Conservation (phyloP, 495 filamentous ascomycete species). For the Diplogelasinospora grovesii region DNA sequence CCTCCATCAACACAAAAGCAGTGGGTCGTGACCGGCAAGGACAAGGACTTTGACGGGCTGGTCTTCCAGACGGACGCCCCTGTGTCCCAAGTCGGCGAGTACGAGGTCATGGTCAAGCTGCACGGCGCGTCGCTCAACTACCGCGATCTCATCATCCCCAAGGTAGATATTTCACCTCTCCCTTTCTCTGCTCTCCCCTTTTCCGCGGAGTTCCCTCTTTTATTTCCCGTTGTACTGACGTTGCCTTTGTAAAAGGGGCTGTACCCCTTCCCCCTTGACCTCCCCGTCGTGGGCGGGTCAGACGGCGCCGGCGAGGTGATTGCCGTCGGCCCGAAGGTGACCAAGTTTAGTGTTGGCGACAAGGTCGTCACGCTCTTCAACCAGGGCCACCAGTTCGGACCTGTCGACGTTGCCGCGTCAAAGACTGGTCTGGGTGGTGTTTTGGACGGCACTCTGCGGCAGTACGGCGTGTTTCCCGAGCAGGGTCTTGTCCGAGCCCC, state of each 20-base stretch:
- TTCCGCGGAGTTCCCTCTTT: no score
- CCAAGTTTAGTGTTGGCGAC: constrained; percentile 62
- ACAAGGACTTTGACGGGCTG: constrained; percentile 55
- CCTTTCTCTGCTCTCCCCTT: no score
- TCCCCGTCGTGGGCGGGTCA: constrained; percentile 62
- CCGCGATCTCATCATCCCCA: constrained; percentile 71
- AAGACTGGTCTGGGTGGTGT: constrained; percentile 62
- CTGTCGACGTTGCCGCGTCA: constrained; percentile 36
- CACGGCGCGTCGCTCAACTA: constrained; percentile 75
- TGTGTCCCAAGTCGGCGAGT: constrained; percentile 57
- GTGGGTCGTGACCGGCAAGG: constrained; percentile 53
- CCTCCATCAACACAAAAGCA: constrained; percentile 50
- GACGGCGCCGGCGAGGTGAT: constrained; percentile 73
- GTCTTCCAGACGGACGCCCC: constrained; percentile 44
- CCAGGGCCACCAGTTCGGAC: constrained; percentile 62
- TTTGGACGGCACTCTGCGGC: constrained; percentile 62
- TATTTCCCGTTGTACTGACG: background rate
- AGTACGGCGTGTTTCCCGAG: constrained; percentile 67
- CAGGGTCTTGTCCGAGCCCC: constrained; percentile 62
- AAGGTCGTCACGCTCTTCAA: constrained; percentile 73
- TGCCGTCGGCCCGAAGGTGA: constrained; percentile 60
- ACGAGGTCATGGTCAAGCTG: constrained; percentile 71
- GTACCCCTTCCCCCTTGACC: constrained; percentile 57
- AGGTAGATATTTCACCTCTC: constrained; percentile 30
- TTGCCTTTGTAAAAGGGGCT: constrained; percentile 45